These are phyloP conservation scores for Cymodocea nodosa DNA, from an alignment of 116 monocot species.

Conservation along the genomic window DNA sequence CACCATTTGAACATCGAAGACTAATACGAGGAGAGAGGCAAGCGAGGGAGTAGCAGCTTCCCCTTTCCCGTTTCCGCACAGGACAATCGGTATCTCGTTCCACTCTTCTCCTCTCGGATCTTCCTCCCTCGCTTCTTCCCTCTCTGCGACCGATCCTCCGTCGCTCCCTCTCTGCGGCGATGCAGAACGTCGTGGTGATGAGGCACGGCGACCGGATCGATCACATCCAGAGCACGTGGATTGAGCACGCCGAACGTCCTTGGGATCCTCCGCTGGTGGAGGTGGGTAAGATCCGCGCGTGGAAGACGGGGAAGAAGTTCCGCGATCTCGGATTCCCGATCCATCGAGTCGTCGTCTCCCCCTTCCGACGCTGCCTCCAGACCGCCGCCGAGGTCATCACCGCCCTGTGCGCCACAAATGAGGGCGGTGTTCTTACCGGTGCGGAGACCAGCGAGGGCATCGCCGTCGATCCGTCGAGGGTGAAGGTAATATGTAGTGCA, in stretches of 20 bases:
- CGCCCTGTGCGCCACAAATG: constrained; percentile 52
- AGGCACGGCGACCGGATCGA: constrained; percentile 88
- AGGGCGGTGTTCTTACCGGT: constrained; percentile 21
- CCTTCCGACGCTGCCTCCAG: constrained; percentile 89
- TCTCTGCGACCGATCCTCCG: no score
- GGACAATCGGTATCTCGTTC: no score
- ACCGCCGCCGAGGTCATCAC: constrained; percentile 56
- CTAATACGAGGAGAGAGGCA: no score
- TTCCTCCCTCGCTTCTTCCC: no score
- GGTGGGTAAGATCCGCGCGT: constrained; percentile 53
- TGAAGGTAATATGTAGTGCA: no score
- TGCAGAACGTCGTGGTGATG: constrained; percentile 77
- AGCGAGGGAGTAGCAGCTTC: no score
- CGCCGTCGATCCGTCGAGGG: constrained; percentile 35
- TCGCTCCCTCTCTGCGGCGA: no score
- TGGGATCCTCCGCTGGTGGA: constrained; percentile 87
- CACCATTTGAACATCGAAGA: no score
- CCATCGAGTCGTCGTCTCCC: constrained; percentile 71
- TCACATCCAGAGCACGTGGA: constrained; percentile 49
- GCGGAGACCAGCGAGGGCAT: constrained; percentile 34
- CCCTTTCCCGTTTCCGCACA: no score
- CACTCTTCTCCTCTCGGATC: no score
- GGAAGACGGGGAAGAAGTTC: constrained; percentile 51
- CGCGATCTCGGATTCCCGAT: constrained; percentile 29
- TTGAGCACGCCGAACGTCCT: constrained; percentile 30